Conservation (phyloP, 2,329 filamentous ascomycete species). For the Fusarium kyushuense region DNA sequence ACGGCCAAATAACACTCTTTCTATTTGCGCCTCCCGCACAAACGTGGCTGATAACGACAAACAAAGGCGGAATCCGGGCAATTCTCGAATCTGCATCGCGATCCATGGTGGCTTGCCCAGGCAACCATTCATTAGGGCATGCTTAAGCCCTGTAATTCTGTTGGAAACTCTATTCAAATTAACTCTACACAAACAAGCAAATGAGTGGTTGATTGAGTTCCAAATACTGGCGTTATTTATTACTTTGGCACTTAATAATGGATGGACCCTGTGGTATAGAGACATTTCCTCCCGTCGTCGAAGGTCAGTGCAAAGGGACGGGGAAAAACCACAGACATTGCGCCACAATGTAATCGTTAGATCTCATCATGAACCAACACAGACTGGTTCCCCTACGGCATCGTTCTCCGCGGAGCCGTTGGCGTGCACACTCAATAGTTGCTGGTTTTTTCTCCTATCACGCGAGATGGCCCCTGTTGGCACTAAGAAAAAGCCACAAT, state of each 20-base stretch:
- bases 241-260: no score
- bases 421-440: background rate
- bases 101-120: slow-evolving; percentile 12
- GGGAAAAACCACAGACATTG: background rate
- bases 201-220: background rate
- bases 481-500: background rate
- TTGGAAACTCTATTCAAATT: slow-evolving; percentile 17
- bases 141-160: background rate
- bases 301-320: background rate
- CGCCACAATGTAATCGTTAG: slow-evolving; percentile 11
- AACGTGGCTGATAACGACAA: background rate
- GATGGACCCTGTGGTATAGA: background rate
- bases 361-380: background rate
- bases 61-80: background rate
- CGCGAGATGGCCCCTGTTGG: background rate
- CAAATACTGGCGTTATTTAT: no score
- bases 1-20: background rate
- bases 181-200: background rate
- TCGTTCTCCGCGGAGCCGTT: slow-evolving; percentile 16
- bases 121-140: background rate
- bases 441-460: background rate
- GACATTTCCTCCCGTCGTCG: background rate
- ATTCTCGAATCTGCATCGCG: background rate
- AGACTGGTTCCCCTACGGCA: background rate
- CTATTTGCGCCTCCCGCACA: background rate